Percentiles rank a stretch among this genome's conserved stretches.
These are phyloP conservation scores for Pulicaria dysenterica DNA, from an alignment of 129 eudicot genomes.

Conservation along the genomic window DNA sequence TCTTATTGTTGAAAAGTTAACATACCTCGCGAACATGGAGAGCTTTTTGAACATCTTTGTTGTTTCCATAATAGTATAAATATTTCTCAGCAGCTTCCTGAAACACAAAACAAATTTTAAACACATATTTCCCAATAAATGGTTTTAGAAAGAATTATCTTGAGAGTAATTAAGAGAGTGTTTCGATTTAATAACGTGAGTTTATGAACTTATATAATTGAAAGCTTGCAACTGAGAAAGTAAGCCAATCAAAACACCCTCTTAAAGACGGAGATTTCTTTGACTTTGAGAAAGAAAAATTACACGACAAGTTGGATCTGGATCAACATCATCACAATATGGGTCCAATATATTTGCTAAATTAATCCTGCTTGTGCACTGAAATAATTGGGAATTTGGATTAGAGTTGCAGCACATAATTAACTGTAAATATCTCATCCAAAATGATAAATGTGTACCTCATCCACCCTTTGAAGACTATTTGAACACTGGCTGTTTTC, in stretches of 20 bases:
- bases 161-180: not conserved
- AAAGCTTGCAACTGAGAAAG: no score
- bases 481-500: slow-evolving; percentile 20
- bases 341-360: slow-evolving; percentile 33
- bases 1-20: not conserved
- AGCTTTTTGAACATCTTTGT: slow-evolving; percentile 34
- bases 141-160: not conserved
- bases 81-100: slow-evolving; percentile 26
- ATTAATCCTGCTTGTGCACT: slow-evolving; percentile 34
- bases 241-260: no score
- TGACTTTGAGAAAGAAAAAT: not conserved
- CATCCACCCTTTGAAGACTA: slow-evolving; percentile 32
- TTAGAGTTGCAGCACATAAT: not conserved
- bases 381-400: slow-evolving; percentile 10
- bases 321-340: slow-evolving; percentile 19
- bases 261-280: not conserved
- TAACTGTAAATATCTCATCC: not conserved
- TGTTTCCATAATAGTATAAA: slow-evolving; percentile 24
- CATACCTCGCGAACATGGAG: slow-evolving; percentile 48
- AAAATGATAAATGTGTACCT: slow-evolving; percentile 25
- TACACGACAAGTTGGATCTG: slow-evolving; percentile 37
- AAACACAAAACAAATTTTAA: not conserved
- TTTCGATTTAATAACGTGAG: not conserved
- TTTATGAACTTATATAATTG: no score
- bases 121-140: not conserved